Evolutionary conservation across 2,329 filamentous ascomycete species (phyloP).

Genomic region (Cordyceps militaris): DNA sequence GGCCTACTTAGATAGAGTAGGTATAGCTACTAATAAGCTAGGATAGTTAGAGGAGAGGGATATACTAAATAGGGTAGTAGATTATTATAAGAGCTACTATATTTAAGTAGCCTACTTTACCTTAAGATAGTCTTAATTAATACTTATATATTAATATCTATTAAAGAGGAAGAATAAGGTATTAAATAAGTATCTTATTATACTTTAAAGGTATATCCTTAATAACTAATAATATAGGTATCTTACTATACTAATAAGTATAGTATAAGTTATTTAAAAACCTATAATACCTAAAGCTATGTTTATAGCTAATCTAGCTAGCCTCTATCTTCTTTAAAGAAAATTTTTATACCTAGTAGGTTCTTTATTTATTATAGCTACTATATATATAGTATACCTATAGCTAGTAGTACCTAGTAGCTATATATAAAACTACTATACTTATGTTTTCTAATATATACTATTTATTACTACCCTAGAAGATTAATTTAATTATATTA

Average conservation of each 20-base stretch:
- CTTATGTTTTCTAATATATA: neutral
- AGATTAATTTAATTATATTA: neutral
- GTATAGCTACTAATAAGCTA: neutral
- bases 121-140: neutral
- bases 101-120: no score
- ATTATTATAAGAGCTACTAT: neutral
- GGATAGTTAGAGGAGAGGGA: neutral
- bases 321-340: neutral
- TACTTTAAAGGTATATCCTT: neutral
- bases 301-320: neutral
- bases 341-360: neutral
- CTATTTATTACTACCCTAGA: neutral
- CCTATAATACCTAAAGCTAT: neutral
- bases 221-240: neutral
- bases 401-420: neutral
- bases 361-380: neutral
- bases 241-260: neutral
- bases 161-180: neutral
- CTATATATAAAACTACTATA: neutral
- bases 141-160: neutral
- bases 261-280: neutral
- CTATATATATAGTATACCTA: neutral
- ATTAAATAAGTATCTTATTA: neutral
- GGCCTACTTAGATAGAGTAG: neutral
- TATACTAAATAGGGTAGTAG: neutral